Evolutionary conservation across 306 rosid genomes (phyloP).

Genomic region (Coriaria nepalensis): DNA sequence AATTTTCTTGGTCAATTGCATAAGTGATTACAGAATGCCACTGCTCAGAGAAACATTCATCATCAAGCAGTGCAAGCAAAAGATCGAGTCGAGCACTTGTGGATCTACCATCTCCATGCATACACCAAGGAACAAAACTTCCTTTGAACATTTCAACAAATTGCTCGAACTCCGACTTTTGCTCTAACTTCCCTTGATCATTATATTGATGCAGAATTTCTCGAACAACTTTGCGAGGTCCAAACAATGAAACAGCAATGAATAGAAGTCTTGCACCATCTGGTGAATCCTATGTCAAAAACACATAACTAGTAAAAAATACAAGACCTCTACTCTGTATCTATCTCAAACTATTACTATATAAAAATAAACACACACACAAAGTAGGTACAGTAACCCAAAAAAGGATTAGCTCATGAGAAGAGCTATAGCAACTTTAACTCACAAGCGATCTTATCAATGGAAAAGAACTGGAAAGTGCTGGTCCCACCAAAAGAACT

Average conservation of each 20-base stretch:
- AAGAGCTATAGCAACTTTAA: conserved; percentile 14
- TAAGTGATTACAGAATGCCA: conserved; percentile 53
- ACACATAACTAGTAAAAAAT: background rate
- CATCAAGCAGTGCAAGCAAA: conserved; percentile 65
- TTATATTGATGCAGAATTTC: conserved; percentile 38
- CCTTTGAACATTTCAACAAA: conserved; percentile 67
- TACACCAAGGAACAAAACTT: conserved; percentile 82
- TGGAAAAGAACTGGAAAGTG: conserved; percentile 53
- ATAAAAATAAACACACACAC: conserved; percentile 2
- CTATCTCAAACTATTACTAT: background rate
- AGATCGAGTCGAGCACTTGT: conserved; percentile 56
- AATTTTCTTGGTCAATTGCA: conserved; percentile 33
- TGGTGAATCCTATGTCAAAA: conserved; percentile 49
- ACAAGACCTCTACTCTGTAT: conserved; percentile 1
- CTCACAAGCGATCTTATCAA: conserved; percentile 67
- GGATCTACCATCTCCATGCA: conserved; percentile 37
- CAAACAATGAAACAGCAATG: conserved; percentile 62
- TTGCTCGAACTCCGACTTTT: conserved; percentile 24
- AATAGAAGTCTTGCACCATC: conserved; percentile 50
- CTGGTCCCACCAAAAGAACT: conserved; percentile 73
- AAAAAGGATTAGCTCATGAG: conserved; percentile 1
- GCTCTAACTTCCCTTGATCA: conserved; percentile 24
- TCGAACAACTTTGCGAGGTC: conserved; percentile 51
- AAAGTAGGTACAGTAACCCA: conserved; percentile 3
- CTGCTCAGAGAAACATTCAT: conserved; percentile 67